Evolutionary conservation across 257 asterid genomes (phyloP).

Genomic region (Paulownia fortunei): DNA sequence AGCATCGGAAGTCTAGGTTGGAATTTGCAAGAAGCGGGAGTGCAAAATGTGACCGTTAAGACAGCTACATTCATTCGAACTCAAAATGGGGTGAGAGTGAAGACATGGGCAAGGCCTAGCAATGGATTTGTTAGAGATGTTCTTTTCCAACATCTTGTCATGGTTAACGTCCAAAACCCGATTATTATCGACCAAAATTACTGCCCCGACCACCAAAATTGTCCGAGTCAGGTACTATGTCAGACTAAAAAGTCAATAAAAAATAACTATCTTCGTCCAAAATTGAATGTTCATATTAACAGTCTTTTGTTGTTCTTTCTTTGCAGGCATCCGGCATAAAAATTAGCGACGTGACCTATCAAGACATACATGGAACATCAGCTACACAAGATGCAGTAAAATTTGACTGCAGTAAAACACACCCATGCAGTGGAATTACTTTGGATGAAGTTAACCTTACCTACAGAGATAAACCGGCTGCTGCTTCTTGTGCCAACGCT

Average conservation of each 20-base stretch:
- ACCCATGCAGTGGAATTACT: constrained; percentile 43
- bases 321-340: constrained; percentile 44
- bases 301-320: too few species aligned
- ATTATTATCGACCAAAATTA: constrained; percentile 65
- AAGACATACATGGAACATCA: constrained; percentile 57
- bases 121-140: constrained; percentile 53
- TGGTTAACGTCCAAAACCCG: constrained; percentile 60
- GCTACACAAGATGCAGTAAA: constrained; percentile 44
- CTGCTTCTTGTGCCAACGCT: constrained; percentile 41
- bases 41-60: constrained; percentile 60
- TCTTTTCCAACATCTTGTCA: constrained; percentile 44
- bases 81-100: constrained; percentile 60
- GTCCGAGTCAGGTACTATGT: constrained; percentile 48
- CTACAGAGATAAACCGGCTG: constrained; percentile 35
- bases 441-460: constrained; percentile 42
- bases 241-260: not conserved
- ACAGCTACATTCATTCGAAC: constrained; percentile 52
- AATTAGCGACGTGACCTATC: constrained; percentile 45
- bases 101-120: constrained; percentile 77
- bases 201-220: constrained; percentile 47
- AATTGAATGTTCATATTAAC: too few species aligned
- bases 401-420: constrained; percentile 44
- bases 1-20: constrained; percentile 74
- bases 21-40: constrained; percentile 58
- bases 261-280: not conserved